Percentiles rank a stretch among this genome's conserved stretches.
Conservation (phyloP, 352 stramenopile species). For the Thalassiosira pacifica region DNA sequence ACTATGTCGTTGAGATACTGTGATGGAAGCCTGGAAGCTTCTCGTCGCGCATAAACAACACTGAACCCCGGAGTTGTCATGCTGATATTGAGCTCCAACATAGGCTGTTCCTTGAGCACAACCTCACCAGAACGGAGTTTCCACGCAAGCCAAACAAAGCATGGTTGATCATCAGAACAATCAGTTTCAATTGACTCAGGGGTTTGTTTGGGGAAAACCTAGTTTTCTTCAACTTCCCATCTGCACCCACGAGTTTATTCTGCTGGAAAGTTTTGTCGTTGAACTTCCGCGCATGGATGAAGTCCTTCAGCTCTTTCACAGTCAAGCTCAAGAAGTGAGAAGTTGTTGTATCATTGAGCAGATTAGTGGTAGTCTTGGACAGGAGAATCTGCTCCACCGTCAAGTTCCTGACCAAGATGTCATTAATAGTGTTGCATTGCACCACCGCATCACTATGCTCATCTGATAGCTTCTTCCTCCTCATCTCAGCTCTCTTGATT, state of each 20-base stretch:
- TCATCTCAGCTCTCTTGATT: not conserved
- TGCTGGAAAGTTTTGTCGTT: conserved; percentile 22
- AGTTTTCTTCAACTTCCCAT: conserved; percentile 29
- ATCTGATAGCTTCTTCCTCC: not conserved
- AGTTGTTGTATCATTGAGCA: no score
- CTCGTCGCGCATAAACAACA: not conserved
- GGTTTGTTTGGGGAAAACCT: not conserved
- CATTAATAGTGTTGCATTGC: conserved; percentile 3
- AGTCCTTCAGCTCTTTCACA: not conserved
- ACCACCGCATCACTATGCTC: not conserved
- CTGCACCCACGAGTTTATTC: not conserved
- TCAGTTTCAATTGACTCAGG: conserved; percentile 1
- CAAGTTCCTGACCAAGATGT: conserved; percentile 1
- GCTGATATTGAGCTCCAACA: not conserved
- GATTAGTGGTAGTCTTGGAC: not conserved
- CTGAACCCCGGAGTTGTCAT: not conserved
- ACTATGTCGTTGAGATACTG: not conserved
- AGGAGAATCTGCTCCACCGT: conserved; percentile 2
- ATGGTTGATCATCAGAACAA: conserved; percentile 17
- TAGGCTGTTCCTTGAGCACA: not conserved
- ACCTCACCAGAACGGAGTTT: conserved; percentile 1
- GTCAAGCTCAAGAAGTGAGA: not conserved
- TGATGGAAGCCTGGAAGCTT: not conserved
- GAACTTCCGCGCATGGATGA: conserved; percentile 23
- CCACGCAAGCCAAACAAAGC: conserved; percentile 29